phyloP scores from a whole-genome alignment of 2,329 filamentous ascomycete species.

The Penicillium sp. region DNA sequence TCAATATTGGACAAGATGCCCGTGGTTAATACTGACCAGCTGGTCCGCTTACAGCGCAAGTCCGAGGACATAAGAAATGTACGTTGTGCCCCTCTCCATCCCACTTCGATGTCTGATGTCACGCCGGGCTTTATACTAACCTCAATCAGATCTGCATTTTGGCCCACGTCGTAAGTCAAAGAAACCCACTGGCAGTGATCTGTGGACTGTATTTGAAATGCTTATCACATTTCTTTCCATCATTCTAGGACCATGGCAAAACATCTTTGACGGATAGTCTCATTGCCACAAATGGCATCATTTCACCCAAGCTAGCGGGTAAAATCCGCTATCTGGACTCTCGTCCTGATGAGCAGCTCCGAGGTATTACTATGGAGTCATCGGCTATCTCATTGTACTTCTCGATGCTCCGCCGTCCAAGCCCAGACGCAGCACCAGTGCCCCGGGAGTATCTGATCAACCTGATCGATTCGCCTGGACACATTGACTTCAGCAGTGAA shows the following conservation, averaged over 20 bases:
- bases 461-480: constrained; percentile 93
- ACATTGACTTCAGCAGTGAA: constrained; percentile 98
- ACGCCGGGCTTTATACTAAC: constrained; percentile 30
- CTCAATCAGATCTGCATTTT: constrained; percentile 77
- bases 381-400: constrained; percentile 97
- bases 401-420: constrained; percentile 74
- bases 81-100: constrained; percentile 43
- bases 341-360: constrained; percentile 87
- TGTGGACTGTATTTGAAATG: background rate
- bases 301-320: constrained; percentile 92
- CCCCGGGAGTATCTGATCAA: constrained; percentile 93
- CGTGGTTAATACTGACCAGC: constrained; percentile 82
- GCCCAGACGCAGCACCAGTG: constrained; percentile 64
- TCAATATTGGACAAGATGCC: constrained; percentile 63
- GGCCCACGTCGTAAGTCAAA: constrained; percentile 70
- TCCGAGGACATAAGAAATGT: constrained; percentile 91
- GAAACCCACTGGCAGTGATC: background rate
- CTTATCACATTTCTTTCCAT: constrained; percentile 1
- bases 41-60: constrained; percentile 83
- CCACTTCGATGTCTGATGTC: constrained; percentile 23
- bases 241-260: constrained; percentile 80
- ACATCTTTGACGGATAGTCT: constrained; percentile 94
- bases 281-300: constrained; percentile 98
- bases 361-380: constrained; percentile 99
- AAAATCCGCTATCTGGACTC: constrained; percentile 98